phyloP scores from a whole-genome alignment of 2,329 filamentous ascomycete genomes.

The Phyllosticta capitalensis region DNA sequence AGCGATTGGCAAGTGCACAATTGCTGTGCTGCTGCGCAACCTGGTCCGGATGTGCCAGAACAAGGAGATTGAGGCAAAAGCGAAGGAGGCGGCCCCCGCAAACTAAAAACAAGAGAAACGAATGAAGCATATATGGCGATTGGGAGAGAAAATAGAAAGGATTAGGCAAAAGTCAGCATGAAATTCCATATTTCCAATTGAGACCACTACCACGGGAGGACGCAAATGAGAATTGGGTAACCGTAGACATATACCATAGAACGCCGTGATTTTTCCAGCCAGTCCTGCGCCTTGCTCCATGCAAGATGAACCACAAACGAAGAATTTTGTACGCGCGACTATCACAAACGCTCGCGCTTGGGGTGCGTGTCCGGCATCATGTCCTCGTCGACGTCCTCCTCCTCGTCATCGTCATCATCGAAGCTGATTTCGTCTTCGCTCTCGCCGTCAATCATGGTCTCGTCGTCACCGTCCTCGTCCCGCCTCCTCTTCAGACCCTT shows the following conservation, averaged over 20 bases:
- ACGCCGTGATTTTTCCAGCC: constrained; percentile 9
- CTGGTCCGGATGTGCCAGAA: constrained; percentile 51
- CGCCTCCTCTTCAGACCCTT: constrained; percentile 88
- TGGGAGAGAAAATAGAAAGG: neutral
- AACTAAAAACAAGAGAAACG: constrained; percentile 11
- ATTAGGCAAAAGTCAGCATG: neutral
- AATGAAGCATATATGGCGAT: neutral
- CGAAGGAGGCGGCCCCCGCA: constrained; percentile 13
- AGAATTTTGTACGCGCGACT: neutral
- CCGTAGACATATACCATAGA: constrained; percentile 11
- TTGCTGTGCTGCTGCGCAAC: constrained; percentile 82
- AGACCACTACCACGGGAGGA: constrained; percentile 1
- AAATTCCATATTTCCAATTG: neutral
- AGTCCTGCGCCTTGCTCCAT: constrained; percentile 10
- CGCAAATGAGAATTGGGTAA: neutral
- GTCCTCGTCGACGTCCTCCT: constrained; percentile 16
- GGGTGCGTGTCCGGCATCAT: constrained; percentile 9
- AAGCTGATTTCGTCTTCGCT: constrained; percentile 24
- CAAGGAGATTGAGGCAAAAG: constrained; percentile 20
- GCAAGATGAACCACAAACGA: constrained; percentile 5
- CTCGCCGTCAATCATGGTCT: constrained; percentile 15
- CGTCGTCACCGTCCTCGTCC: constrained; percentile 44
- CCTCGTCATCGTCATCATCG: neutral
- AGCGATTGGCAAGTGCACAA: constrained; percentile 95
- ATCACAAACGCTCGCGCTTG: constrained; percentile 10